Evolutionary conservation across 148 eudicot species (phyloP), one percentile per base, ranked within the genome.

Genomic region (Dysphania ambrosioides): DNA sequence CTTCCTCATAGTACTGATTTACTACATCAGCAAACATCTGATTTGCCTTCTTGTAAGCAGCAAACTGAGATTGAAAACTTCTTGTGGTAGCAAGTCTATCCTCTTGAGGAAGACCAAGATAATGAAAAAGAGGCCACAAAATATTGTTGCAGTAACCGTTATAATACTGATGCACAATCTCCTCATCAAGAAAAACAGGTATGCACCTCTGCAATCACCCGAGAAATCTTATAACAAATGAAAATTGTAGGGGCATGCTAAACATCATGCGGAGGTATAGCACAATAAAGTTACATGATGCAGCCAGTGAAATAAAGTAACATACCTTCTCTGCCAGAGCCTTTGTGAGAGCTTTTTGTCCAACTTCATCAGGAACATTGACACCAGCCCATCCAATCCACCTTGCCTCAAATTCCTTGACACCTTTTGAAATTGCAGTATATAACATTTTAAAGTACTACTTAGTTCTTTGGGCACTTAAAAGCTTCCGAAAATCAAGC

Each of bases 341-440:
- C 74, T 85, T 81, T 4, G 93, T 85, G 49, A 93, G 87, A 61
- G 97, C 85, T 56, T 82, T 82, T 70, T 90, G 91, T 61, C 97
- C 97, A 42, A 86, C 83, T 79, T 88, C 90, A 84, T 93, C 97
- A 0, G 97, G 96, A 76, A 93, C 97, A 78, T 93, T 93, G 36
- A 93, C 97, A 58, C 97, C 97, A 9, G 97, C 97, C 97, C 97
- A 93, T 26, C 97, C 97, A 70, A 93, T 93, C 97, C 97, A 93
- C 77, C 90, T 85, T 38, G 96, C 96, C 82, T 93, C 97, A 71
- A 93, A 86, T 70, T 93, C 97, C 88, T 92, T 92, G 68, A 93
- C 96, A 61, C 97, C 97, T 93, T 80, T 67, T 75, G 71, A 79
- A 29, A 71, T 24, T 26, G 53, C n/a, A 64, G 12, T 66, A 63